Conservation (phyloP, 2,329 filamentous ascomycete genomes). For the Diaporthe capsici region DNA sequence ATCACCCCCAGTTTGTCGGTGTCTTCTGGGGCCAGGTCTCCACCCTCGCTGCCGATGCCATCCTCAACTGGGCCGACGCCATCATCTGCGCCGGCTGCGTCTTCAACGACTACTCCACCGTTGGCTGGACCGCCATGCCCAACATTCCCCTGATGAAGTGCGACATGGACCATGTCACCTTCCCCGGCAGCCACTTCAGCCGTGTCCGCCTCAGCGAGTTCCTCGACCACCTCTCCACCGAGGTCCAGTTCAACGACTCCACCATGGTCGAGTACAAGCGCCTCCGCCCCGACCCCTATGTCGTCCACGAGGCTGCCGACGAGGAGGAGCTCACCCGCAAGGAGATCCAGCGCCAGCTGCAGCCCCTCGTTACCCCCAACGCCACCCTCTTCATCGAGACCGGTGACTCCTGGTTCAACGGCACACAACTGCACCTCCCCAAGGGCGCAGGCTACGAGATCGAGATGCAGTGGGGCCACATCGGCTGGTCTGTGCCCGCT, state of each 20-base stretch:
- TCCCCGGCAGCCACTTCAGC: constrained; percentile 47
- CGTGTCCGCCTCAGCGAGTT: constrained; percentile 48
- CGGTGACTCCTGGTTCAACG: constrained; percentile 50
- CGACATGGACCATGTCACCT: constrained; percentile 49
- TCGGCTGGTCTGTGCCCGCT: constrained; percentile 48
- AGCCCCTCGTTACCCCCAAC: constrained; percentile 44
- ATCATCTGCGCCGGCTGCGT: constrained; percentile 47
- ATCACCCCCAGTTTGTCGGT: constrained; percentile 47
- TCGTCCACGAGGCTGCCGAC: constrained; percentile 41
- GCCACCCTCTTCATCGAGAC: constrained; percentile 48
- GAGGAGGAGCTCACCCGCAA: constrained; percentile 46
- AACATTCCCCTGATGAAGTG: constrained; percentile 46
- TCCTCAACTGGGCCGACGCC: constrained; percentile 48
- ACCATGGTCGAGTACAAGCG: constrained; percentile 49
- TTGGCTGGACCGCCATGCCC: constrained; percentile 49
- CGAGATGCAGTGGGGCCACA: constrained; percentile 51
- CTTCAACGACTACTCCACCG: constrained; percentile 49
- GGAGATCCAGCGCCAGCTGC: constrained; percentile 47
- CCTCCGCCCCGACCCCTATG: constrained; percentile 44
- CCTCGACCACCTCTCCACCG: constrained; percentile 44
- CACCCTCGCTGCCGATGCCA: constrained; percentile 46
- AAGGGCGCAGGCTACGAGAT: constrained; percentile 48
- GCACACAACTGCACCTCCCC: constrained; percentile 46
- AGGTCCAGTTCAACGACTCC: constrained; percentile 44
- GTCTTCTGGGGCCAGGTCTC: constrained; percentile 49